These are phyloP conservation scores for Cordyceps sp. DNA, from an alignment of 2,329 filamentous ascomycete genomes.

Conservation along the genomic window DNA sequence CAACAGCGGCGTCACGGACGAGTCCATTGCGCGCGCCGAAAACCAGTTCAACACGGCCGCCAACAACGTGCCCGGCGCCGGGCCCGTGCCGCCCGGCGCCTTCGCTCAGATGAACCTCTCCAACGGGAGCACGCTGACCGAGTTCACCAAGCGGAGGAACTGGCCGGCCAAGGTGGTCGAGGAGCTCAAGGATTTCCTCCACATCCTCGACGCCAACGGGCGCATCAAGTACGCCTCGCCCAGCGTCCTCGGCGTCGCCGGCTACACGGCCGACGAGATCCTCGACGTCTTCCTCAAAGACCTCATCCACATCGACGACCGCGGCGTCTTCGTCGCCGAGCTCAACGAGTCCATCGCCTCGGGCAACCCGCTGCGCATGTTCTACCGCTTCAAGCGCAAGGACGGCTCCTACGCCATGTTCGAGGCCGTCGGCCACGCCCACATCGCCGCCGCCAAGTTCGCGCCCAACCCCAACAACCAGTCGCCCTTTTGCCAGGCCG, in stretches of 20 bases:
- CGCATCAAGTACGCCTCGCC: slow-evolving; percentile 76
- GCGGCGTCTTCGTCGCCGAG: slow-evolving; percentile 66
- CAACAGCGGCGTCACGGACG: slow-evolving; percentile 10
- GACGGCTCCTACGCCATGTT: slow-evolving; percentile 66
- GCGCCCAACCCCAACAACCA: slow-evolving; percentile 46
- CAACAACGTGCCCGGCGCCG: slow-evolving; percentile 23
- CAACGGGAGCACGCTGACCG: slow-evolving; percentile 30
- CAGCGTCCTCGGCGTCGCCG: slow-evolving; percentile 57
- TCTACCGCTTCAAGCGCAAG: slow-evolving; percentile 66
- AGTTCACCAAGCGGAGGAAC: slow-evolving; percentile 46
- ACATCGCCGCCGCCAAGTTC: slow-evolving; percentile 56
- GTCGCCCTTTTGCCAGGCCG: slow-evolving; percentile 63
- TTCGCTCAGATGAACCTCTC: slow-evolving; percentile 17
- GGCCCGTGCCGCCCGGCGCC: slow-evolving; percentile 22
- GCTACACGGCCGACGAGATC: slow-evolving; percentile 55
- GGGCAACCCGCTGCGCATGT: slow-evolving; percentile 65
- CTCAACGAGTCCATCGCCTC: slow-evolving; percentile 79
- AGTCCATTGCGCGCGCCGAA: slow-evolving; percentile 14
- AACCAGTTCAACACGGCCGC: slow-evolving; percentile 17
- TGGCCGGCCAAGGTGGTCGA: slow-evolving; percentile 85
- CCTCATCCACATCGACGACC: slow-evolving; percentile 74
- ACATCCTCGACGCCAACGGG: slow-evolving; percentile 74
- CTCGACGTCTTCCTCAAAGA: slow-evolving; percentile 63
- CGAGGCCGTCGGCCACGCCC: slow-evolving; percentile 83
- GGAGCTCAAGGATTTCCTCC: slow-evolving; percentile 75